phyloP scores from a whole-genome alignment of 2,329 filamentous ascomycete species.

The Myriangium duriaei region DNA sequence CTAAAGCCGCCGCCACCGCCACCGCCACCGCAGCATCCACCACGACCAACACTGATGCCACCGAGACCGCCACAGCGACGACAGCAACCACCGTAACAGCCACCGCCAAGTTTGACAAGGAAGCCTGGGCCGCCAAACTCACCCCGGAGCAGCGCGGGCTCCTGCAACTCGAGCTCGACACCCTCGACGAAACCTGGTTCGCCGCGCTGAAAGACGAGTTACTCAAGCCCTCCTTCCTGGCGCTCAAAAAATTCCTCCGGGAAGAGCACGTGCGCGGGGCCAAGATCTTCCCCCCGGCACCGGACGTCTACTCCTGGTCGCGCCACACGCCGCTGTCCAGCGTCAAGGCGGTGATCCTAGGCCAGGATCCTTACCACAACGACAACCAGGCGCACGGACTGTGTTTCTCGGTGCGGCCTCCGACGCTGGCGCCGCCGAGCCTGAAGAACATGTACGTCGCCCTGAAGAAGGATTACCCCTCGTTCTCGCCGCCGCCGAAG shows the following conservation, averaged over 20 bases:
- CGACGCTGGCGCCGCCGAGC: slow-evolving; percentile 76
- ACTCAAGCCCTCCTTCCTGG: slow-evolving; percentile 63
- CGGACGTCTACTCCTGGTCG: slow-evolving; percentile 95
- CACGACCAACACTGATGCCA: slow-evolving; percentile 19
- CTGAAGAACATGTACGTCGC: slow-evolving; percentile 88
- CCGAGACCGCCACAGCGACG: slow-evolving; percentile 11
- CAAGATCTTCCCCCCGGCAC: slow-evolving; percentile 74
- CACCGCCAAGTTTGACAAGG: slow-evolving; percentile 63
- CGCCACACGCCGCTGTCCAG: slow-evolving; percentile 77
- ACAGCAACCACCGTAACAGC: slow-evolving; percentile 20
- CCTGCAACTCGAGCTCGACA: slow-evolving; percentile 81
- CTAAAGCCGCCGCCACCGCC: slow-evolving; percentile 18
- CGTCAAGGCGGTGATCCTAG: slow-evolving; percentile 86
- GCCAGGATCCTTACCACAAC: slow-evolving; percentile 97
- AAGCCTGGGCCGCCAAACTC: slow-evolving; percentile 72
- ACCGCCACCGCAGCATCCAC: slow-evolving; percentile 18
- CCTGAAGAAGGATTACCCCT: slow-evolving; percentile 76
- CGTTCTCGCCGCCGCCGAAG: slow-evolving; percentile 61
- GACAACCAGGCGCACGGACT: slow-evolving; percentile 90
- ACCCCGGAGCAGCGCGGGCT: slow-evolving; percentile 71
- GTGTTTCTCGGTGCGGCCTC: slow-evolving; percentile 86
- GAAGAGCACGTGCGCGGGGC: slow-evolving; percentile 60
- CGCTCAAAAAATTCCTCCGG: slow-evolving; percentile 76
- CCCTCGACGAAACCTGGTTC: slow-evolving; percentile 84
- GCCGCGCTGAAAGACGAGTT: slow-evolving; percentile 80